Conservation (phyloP, 768 basidiomycete species). For the Russula abietina region DNA sequence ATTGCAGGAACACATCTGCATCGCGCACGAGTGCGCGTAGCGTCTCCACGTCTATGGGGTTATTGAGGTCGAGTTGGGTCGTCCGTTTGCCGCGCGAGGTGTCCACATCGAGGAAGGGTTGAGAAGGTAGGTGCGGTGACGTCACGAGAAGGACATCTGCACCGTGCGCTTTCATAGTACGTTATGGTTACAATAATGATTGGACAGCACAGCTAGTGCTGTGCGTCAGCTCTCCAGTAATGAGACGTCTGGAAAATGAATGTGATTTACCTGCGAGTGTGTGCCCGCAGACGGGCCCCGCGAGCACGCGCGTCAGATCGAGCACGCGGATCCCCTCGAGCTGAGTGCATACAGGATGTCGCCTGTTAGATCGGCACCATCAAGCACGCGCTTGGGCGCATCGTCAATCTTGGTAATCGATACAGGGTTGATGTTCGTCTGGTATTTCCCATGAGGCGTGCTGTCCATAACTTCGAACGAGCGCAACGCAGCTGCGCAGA, state of each 20-base stretch:
- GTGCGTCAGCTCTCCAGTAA: not conserved
- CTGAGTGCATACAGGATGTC: slow-evolving; percentile 34
- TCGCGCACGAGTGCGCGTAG: slow-evolving; percentile 36
- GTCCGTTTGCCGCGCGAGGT: slow-evolving; percentile 61
- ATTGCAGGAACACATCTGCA: slow-evolving; percentile 56
- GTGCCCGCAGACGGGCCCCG: slow-evolving; percentile 51
- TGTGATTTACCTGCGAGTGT: slow-evolving; percentile 45
- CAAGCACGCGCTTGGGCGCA: slow-evolving; percentile 35
- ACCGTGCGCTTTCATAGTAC: slow-evolving; percentile 41
- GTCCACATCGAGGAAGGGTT: slow-evolving; percentile 49
- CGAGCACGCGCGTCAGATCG: slow-evolving; percentile 55
- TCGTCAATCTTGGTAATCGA: slow-evolving; percentile 43
- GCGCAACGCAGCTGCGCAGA: slow-evolving; percentile 31
- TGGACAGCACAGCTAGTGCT: not conserved
- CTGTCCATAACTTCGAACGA: slow-evolving; percentile 45
- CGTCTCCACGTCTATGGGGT: slow-evolving; percentile 29
- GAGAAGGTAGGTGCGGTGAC: slow-evolving; percentile 46
- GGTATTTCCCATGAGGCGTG: slow-evolving; percentile 42
- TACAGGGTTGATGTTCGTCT: slow-evolving; percentile 39
- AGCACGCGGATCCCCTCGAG: slow-evolving; percentile 48
- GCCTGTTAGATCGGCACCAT: slow-evolving; percentile 8
- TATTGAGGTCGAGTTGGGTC: slow-evolving; percentile 49
- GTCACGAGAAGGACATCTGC: slow-evolving; percentile 53
- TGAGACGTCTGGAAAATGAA: no score
- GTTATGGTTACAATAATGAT: not conserved